Base-by-base conservation (phyloP, 2,329 filamentous ascomycete species). In the Hypomyces rosellus region DNA sequence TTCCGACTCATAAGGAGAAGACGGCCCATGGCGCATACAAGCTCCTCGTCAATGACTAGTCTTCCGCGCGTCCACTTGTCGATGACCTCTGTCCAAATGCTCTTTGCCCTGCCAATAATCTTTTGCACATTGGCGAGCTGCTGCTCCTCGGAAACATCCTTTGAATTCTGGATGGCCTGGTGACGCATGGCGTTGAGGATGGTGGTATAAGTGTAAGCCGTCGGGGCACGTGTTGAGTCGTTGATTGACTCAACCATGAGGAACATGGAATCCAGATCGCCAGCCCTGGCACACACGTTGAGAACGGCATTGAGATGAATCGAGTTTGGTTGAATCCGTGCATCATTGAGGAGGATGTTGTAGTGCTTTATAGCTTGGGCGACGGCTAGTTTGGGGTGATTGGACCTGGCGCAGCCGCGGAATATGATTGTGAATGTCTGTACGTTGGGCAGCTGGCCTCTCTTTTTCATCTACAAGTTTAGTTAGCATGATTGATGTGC, bases 251-350 rank as follows among this genome's bases (percentile, higher is more conserved):
- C 77, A 40, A 85, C 81, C 55, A 96, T 77, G 49, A 79, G 78
- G 75, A 93, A 95, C 58, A 97, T 71, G 14, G 84, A 80, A 57
- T 96, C 89, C 66, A 95, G 76, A 63, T 96, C 85, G 12, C 75
- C 66, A 4, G 87, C 85, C 51, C 81, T 77, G 44, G 85, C 80
- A 65, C 91, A 97, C 8, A 93, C 86, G 52, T 84, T 82, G 41
- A 99, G 73, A n/a, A 90, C 81, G 9, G 91, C 88, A 64, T 99
- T 99, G 55, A 88, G 82, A 63, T 97, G 93, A 50, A 89, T 86
- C 34, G 85, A 86, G 57, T 84, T 88, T 14, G 88, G 86, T 56
- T 83, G 76, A 46, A 95, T 74, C 7, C 76, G 74, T 1, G 79
- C 82, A 34, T 81, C 76, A 4, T 75, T 76, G 37, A 77, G 75